Base-by-base conservation (phyloP, 139 green algal genomes). In the Desmodesmus armatus region DNA sequence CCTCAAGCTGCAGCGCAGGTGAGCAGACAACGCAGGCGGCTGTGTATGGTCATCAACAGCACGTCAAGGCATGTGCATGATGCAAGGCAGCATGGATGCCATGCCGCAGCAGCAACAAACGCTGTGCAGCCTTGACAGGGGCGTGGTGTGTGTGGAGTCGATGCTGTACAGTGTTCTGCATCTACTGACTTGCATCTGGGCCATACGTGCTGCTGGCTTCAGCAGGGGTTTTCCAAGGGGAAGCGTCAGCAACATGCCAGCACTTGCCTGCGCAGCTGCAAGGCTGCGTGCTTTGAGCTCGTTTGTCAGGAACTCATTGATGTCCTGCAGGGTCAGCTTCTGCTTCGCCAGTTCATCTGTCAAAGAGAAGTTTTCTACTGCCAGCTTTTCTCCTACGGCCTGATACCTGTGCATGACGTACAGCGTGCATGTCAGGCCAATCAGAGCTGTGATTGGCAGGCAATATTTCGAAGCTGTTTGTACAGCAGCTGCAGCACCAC, bases 241-340 rank as follows among this genome's bases (percentile, higher is more conserved):
- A n/a, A n/a, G n/a, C n/a, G n/a, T n/a, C n/a, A n/a, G n/a, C n/a
- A n/a, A n/a, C n/a, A 58, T 15, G 47, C 13, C 47, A 58, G 47
- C 21, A 35, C 9, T 13, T 44, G 63, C 67, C 31, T 51, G 2
- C 58, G 15, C 37, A 84, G 40, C 78, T 74, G 58, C 69, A 15
- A 78, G 51, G 35, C 65, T 86, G 67, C 80, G 80, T 3, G 69
- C 89, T 19, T 93, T 93, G 35, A 97, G 82, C 80, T 96, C 91
- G 55, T 91, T 93, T 1, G 88, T 94, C 7, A 97, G 90, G 78
- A 95, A 96, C 73, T 95, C 90, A 70, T 94, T 96, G 83, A 97
- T 96, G 82, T 96, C 93, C 25, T 89, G 58, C 51, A 97, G 87
- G 75, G 96, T 94, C 9, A 89, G 78, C 75, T 92, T 93, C 78